Percentiles rank a stretch among this genome's conserved stretches.
Conservation (phyloP, 1,139 yeast species). For the Diutina rugosa region DNA sequence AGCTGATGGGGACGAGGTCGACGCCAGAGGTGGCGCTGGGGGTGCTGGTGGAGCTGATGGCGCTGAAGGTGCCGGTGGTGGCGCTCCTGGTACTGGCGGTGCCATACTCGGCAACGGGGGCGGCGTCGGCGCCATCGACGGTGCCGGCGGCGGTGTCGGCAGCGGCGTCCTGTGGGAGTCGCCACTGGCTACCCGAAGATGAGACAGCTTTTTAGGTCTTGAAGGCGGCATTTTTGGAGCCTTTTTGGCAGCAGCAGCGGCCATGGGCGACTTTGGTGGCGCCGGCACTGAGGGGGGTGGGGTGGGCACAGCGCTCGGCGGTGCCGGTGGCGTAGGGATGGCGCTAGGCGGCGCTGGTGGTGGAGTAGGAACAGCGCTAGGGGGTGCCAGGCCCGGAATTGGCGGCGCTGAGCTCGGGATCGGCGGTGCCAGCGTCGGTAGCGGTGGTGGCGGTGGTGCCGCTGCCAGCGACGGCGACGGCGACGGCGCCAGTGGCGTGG, state of each 20-base stretch:
- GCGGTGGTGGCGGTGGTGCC: background rate
- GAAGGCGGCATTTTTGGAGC: constrained; percentile 11
- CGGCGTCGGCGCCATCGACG: background rate
- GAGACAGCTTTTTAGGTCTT: constrained; percentile 17
- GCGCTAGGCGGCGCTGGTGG: constrained; percentile 21
- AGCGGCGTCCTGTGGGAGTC: constrained; percentile 3
- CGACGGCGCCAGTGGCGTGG: background rate
- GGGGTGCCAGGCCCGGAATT: constrained; percentile 28
- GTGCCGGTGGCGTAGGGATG: constrained; percentile 4
- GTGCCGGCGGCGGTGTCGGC: constrained; percentile 3
- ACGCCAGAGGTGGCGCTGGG: constrained; percentile 4
- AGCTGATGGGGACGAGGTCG: constrained; percentile 6
- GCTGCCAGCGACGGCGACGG: background rate
- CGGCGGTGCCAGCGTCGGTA: background rate
- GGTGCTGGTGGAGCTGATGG: background rate
- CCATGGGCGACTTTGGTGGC: constrained; percentile 7
- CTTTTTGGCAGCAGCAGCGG: constrained; percentile 6
- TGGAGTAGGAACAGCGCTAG: constrained; percentile 13
- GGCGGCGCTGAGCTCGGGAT: constrained; percentile 15
- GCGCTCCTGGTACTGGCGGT: constrained; percentile 4
- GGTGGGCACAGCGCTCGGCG: constrained; percentile 6
- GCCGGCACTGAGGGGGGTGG: constrained; percentile 2
- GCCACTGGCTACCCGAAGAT: constrained; percentile 4
- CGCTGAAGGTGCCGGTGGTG: constrained; percentile 4
- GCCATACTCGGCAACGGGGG: constrained; percentile 2